Evolutionary conservation across 208 protist species (phyloP), one percentile per base, ranked within the genome.

Genomic region (Leishmania gerbilli): DNA sequence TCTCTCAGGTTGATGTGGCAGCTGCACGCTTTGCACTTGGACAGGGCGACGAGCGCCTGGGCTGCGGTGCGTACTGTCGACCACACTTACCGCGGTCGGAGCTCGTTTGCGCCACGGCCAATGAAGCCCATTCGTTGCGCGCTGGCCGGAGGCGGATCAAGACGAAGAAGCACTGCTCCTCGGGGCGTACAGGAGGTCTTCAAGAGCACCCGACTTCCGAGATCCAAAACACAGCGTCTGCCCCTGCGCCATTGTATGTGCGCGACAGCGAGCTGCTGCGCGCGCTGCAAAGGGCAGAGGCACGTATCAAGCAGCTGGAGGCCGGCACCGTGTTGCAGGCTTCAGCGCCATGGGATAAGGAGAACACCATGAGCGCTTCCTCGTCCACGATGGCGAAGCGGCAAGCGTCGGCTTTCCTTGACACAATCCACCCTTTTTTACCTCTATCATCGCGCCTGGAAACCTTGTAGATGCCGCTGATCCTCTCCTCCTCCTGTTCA

Each of bases 251-350:
- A 8, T 56, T 71, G 51, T 82, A 90, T n/a, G 90, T 90, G 51
- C 82, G 84, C 11, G 92, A 95, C 64, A 95, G 92, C 81, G 90
- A 95, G 65, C 83, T 95, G 37, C 82, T 95, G 56, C 89, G 89
- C 15, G 85, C 88, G 3, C 65, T 95, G 77, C 83, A 87, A n/a
- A 76, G 76, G 40, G 87, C 92, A 15, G 92, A 95, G 84, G 58
- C 65, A 11, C 88, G 88, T 24, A 86, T 91, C 37, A 72, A 64
- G 7, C 56, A 87, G 45, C 79, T 95, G 42, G 90, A 95, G 79
- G 42, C 62, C 19, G n/a, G 55, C 1, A 51, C 15, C 21, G 27
- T 40, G 31, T 31, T 5, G 31, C 19, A 13, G 74, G 53, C 71
- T 21, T n/a, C 37, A 42, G 42, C 21, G 37, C 24, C 60, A 81